phyloP scores from a whole-genome alignment of 1,284 basidiomycete genomes.

The Malassezia globosa region DNA sequence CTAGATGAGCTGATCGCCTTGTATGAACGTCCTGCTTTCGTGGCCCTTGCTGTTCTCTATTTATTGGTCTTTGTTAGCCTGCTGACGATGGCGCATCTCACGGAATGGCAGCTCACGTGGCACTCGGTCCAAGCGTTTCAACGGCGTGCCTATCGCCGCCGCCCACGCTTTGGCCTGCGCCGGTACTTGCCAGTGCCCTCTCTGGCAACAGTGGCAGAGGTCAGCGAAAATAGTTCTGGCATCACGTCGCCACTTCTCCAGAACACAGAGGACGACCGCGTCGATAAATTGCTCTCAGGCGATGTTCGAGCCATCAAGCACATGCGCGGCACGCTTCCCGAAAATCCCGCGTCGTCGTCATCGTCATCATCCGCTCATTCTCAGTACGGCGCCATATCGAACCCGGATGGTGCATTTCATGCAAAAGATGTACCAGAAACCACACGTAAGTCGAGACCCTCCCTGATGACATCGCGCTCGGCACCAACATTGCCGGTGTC shows the following conservation, averaged over 20 bases:
- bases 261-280: not conserved
- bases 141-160: slow-evolving; percentile 11
- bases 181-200: slow-evolving; percentile 33
- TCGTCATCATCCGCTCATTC: too few species aligned
- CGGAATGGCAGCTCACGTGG: slow-evolving; percentile 42
- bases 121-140: slow-evolving; percentile 14
- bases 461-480: not conserved
- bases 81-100: slow-evolving; percentile 33
- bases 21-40: slow-evolving; percentile 67
- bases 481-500: not conserved
- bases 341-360: not conserved
- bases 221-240: slow-evolving; percentile 42
- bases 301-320: not conserved
- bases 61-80: slow-evolving; percentile 58
- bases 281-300: not conserved
- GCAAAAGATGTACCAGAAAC: not conserved
- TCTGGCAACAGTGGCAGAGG: slow-evolving; percentile 42
- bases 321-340: slow-evolving; percentile 11
- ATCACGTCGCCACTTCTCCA: slow-evolving; percentile 32
- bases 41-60: slow-evolving; percentile 58
- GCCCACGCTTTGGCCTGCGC: slow-evolving; percentile 14
- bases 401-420: too few species aligned
- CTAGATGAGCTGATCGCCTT: slow-evolving; percentile 73
- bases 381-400: not conserved
- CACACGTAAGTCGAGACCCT: not conserved